Evolutionary conservation across 1,284 basidiomycete genomes (phyloP), one percentile per base, ranked within the genome.

Genomic region (Thecaphora frezii): DNA sequence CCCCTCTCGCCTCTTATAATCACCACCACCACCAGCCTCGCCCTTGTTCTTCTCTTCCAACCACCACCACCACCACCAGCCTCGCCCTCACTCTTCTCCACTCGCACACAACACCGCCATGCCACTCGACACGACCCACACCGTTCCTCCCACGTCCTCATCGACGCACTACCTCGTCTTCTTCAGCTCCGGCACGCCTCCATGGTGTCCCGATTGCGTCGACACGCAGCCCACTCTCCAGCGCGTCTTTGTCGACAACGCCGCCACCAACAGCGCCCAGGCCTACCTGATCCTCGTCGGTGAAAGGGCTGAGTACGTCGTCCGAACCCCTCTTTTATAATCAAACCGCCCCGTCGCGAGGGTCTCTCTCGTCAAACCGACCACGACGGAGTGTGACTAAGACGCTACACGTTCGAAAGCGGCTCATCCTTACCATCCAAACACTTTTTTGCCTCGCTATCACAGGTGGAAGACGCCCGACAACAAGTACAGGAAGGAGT

Each of bases 141-240:
- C 50, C 23, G 42, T 51, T 2, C 53, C 54, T 28, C 37, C 51
- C 3, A 3, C 52, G 2, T 21, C 43, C 24, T 19, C 12, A 1
- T 39, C 39, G 21, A 41, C 51, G 2, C 58, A 58, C 10, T 69
- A 41, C 30, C 51, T 71, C 50, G 54, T 71, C 56, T 71, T 63
- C 46, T 71, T 69, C 57, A 65, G 62, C 46, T 64, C 63, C 8
- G 66, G 69, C 18, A 26, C 39, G 8, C 69, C 69, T 1, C 58
- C 69, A 14, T 71, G 69, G 69, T 71, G 69, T 44, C 63, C 69
- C 7, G 69, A 71, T 52, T 71, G 69, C 42, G 63, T 65, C 42
- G 59, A 66, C 40, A 66, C 66, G 0, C 51, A 59, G 25, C 62
- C 66, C 3, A 54, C 52, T 10, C 36, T 71, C 23, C 42, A 58